phyloP scores from a whole-genome alignment of 1,284 basidiomycete genomes.

The Apiotrichum brassicae region DNA sequence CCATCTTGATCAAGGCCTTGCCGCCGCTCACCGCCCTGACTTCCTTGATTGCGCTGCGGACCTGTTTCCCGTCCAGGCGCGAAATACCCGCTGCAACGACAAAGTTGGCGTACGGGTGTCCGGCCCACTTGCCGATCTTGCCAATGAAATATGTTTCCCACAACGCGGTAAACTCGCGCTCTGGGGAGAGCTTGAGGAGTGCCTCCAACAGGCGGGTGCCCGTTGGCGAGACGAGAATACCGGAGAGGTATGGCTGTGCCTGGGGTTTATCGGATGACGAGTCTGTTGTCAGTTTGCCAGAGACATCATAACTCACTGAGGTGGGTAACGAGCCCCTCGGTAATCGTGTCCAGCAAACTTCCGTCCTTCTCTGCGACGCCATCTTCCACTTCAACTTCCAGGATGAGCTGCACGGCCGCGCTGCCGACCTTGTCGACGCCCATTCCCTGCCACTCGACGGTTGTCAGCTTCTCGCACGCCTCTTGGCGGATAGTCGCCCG shows the following conservation, averaged over 20 bases:
- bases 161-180: constrained; percentile 57
- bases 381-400: constrained; percentile 68
- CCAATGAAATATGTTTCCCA: constrained; percentile 71
- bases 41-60: constrained; percentile 57
- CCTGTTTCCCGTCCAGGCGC: constrained; percentile 54
- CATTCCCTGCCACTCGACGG: constrained; percentile 72
- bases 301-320: constrained; percentile 40
- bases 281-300: constrained; percentile 32
- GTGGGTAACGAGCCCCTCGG: constrained; percentile 69
- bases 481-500: constrained; percentile 50
- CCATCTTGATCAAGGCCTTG: constrained; percentile 52
- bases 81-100: constrained; percentile 72
- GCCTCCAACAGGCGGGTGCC: constrained; percentile 82
- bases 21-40: constrained; percentile 53
- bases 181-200: constrained; percentile 59
- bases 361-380: constrained; percentile 56
- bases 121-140: constrained; percentile 63
- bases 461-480: constrained; percentile 55
- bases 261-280: constrained; percentile 30
- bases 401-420: constrained; percentile 70
- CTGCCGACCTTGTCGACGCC: constrained; percentile 75
- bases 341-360: constrained; percentile 73
- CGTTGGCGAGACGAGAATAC: constrained; percentile 72
- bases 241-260: constrained; percentile 51
- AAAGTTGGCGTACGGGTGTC: constrained; percentile 86